Conservation (phyloP, 768 basidiomycete genomes). For the Roridomyces roridus region DNA sequence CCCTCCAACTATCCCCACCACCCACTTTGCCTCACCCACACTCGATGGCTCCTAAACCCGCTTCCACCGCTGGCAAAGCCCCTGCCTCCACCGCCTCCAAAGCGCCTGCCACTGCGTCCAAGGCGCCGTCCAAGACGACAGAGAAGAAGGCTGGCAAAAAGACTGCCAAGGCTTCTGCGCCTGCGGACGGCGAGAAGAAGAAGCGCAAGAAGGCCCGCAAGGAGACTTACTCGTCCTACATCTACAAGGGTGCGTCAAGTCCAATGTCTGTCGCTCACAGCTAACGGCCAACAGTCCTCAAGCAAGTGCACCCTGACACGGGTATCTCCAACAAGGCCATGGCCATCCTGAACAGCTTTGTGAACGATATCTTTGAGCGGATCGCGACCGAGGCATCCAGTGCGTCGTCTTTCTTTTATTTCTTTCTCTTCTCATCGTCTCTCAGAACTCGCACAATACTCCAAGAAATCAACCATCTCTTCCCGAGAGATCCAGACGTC, state of each 20-base stretch:
- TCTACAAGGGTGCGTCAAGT: conserved; percentile 83
- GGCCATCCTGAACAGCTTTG: conserved; percentile 91
- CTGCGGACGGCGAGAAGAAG: conserved; percentile 82
- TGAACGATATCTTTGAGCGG: conserved; percentile 94
- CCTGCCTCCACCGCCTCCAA: no score
- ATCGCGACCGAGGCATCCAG: conserved; percentile 91
- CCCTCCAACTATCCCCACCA: conserved; percentile 42
- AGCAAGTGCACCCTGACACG: no score
- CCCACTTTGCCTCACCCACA: conserved; percentile 14
- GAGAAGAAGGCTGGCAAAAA: conserved; percentile 84
- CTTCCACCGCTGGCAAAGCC: no score
- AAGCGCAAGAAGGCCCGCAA: conserved; percentile 90
- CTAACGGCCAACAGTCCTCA: conserved; percentile 38
- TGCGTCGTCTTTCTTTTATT: conserved; percentile 41
- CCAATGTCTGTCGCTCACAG: background rate
- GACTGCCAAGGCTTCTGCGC: conserved; percentile 77
- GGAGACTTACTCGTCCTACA: no score
- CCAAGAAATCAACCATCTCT: conserved; percentile 99
- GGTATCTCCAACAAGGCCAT: no score
- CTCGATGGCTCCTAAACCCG: no score
- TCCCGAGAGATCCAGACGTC: conserved; percentile 98
- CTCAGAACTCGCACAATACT: conserved; percentile 93
- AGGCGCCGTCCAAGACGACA: no score
- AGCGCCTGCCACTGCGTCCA: no score
- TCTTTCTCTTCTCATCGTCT: background rate